A percentile compares a stretch with the other conserved stretches of the same genome.
Evolutionary conservation across 768 basidiomycete species (phyloP).

Genomic region (Rhizopogon rudus): DNA sequence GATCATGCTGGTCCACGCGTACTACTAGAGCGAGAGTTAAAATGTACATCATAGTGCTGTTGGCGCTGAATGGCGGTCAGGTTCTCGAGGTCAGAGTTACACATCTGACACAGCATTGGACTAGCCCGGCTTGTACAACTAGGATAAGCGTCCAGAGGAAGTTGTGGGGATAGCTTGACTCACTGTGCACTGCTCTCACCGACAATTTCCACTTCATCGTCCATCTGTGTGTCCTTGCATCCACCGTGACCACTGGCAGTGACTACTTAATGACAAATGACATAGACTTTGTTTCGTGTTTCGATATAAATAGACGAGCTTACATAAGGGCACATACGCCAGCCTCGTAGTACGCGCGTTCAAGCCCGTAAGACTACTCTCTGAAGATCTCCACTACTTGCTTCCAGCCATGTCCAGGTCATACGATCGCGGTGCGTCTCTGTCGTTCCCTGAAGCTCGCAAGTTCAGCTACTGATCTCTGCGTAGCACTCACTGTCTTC

Average conservation of each 20-base stretch:
- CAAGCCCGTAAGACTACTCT: conserved; percentile 10
- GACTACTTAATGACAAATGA: background rate
- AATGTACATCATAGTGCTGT: conserved; percentile 54
- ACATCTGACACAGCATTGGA: conserved; percentile 45
- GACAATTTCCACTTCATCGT: conserved; percentile 24
- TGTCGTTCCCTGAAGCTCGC: background rate
- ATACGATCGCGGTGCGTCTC: conserved; percentile 84
- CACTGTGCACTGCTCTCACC: conserved; percentile 11
- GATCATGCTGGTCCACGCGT: background rate
- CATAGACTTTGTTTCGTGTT: background rate
- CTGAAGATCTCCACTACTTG: background rate
- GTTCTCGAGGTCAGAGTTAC: conserved; percentile 35
- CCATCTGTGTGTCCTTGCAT: background rate
- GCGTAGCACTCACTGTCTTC: conserved; percentile 89
- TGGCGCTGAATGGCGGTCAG: conserved; percentile 36
- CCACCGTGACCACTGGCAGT: no score
- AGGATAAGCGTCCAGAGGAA: conserved; percentile 1
- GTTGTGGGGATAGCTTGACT: background rate
- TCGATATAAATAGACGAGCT: conserved; percentile 4
- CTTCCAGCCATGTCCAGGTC: conserved; percentile 73
- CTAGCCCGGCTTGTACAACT: conserved; percentile 6
- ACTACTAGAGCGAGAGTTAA: conserved; percentile 15
- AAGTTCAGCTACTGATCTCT: conserved; percentile 2
- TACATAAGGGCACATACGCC: conserved; percentile 23
- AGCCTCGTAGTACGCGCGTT: conserved; percentile 46